phyloP scores from a whole-genome alignment of 306 rosid species.

The Acacia crassicarpa region DNA sequence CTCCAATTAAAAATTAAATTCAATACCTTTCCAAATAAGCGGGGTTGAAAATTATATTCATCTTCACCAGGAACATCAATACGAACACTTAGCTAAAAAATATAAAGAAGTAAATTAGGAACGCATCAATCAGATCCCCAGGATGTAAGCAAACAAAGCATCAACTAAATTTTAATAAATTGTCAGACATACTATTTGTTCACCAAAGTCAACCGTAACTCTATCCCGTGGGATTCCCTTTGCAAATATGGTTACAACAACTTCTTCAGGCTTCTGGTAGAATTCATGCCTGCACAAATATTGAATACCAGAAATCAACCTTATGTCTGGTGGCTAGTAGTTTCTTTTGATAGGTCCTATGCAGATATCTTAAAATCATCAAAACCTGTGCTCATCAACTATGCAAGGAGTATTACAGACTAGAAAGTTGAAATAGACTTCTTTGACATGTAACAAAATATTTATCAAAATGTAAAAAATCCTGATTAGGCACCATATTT shows the following conservation, averaged over 20 bases:
- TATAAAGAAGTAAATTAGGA: background rate
- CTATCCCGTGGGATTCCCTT: conserved; percentile 57
- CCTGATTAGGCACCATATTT: background rate
- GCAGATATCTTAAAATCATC: background rate
- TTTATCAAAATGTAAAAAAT: background rate
- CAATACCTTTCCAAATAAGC: conserved; percentile 76
- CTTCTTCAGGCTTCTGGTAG: conserved; percentile 76
- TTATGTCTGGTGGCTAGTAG: background rate
- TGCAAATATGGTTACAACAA: conserved; percentile 67
- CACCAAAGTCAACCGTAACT: conserved; percentile 66
- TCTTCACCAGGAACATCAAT: conserved; percentile 59
- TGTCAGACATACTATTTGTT: conserved; percentile 66
- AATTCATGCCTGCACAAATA: conserved; percentile 63
- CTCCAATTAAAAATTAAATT: background rate
- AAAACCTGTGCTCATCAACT: background rate
- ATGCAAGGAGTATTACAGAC: background rate
- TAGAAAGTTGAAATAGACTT: background rate
- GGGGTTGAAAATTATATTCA: conserved; percentile 57
- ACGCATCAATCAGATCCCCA: background rate
- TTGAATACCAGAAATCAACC: conserved; percentile 11
- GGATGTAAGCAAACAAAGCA: background rate
- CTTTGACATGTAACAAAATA: background rate
- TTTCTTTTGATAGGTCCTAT: conserved; percentile 3
- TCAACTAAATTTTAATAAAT: background rate
- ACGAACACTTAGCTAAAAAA: conserved; percentile 57